Evolutionary conservation across 306 rosid genomes (phyloP).

Genomic region (Glycine latifolia): DNA sequence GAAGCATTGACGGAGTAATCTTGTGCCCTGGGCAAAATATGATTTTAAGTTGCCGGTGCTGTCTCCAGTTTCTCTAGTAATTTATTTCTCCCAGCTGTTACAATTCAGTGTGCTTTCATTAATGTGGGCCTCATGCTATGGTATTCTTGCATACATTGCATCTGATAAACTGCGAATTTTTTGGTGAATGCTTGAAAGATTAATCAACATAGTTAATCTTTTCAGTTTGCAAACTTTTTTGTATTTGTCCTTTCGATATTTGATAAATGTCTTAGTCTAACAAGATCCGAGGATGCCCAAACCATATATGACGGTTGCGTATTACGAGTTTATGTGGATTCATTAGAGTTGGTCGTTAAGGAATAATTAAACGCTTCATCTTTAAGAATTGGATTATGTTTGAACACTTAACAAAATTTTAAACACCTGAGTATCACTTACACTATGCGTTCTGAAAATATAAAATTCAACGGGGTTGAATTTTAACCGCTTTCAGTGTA

Average conservation of each 20-base stretch:
- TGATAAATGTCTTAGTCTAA: no score
- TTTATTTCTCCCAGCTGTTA: slow-evolving; percentile 41
- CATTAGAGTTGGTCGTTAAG: no score
- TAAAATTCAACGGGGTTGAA: no score
- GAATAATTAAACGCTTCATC: no score
- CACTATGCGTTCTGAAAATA: no score
- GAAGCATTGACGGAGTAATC: slow-evolving; percentile 44
- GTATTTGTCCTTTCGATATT: neutral
- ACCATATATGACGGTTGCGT: no score
- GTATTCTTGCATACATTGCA: slow-evolving; percentile 52
- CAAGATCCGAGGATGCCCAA: neutral
- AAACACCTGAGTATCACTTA: no score
- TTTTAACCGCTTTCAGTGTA: no score
- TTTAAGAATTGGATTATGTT: no score
- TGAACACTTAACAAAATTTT: no score
- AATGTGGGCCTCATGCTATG: slow-evolving; percentile 35
- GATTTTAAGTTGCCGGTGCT: slow-evolving; percentile 41
- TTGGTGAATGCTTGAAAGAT: slow-evolving; percentile 54
- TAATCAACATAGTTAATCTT: slow-evolving; percentile 41
- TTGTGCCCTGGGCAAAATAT: slow-evolving; percentile 41
- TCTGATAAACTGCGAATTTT: slow-evolving; percentile 41
- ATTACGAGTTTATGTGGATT: no score
- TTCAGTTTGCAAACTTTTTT: slow-evolving; percentile 37
- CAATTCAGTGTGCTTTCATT: slow-evolving; percentile 38
- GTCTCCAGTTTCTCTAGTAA: slow-evolving; percentile 13